A percentile compares a stretch with the other conserved stretches of the same genome.
Evolutionary conservation across 2,329 filamentous ascomycete genomes (phyloP).

Genomic region (Aspergillus quadricinctus): DNA sequence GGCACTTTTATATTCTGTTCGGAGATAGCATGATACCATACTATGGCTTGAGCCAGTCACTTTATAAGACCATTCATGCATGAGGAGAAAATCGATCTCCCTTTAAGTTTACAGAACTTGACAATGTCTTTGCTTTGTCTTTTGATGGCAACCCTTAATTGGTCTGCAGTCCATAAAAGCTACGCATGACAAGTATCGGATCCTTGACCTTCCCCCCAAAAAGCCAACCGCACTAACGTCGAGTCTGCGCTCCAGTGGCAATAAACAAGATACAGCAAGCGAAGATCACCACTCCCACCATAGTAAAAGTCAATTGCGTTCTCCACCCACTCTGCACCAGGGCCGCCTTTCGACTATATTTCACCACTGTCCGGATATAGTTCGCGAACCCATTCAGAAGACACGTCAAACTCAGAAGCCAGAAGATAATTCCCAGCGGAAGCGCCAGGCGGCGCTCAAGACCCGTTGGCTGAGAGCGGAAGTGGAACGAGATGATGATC

Average conservation of each 20-base stretch:
- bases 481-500: constrained; percentile 88
- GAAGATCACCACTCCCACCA: constrained; percentile 42
- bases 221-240: neutral
- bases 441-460: constrained; percentile 73
- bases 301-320: constrained; percentile 68
- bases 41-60: constrained; percentile 5
- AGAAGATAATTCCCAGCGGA: constrained; percentile 85
- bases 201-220: neutral
- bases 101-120: neutral
- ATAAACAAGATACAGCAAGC: constrained; percentile 44
- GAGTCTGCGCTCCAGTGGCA: constrained; percentile 30
- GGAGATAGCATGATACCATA: constrained; percentile 11
- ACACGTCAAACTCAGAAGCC: constrained; percentile 73
- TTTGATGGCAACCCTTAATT: neutral
- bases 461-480: constrained; percentile 65
- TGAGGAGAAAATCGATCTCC: neutral
- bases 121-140: neutral
- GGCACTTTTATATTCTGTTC: neutral
- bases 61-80: constrained; percentile 2
- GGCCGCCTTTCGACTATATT: constrained; percentile 72
- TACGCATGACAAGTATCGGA: neutral
- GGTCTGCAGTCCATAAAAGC: neutral
- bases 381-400: constrained; percentile 74
- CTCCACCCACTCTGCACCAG: constrained; percentile 92
- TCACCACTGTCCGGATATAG: constrained; percentile 77